A percentile compares a stretch with the other conserved stretches of the same genome.
Evolutionary conservation across 2,329 filamentous ascomycete species (phyloP).

Genomic region (Pseudocercospora eumusae): DNA sequence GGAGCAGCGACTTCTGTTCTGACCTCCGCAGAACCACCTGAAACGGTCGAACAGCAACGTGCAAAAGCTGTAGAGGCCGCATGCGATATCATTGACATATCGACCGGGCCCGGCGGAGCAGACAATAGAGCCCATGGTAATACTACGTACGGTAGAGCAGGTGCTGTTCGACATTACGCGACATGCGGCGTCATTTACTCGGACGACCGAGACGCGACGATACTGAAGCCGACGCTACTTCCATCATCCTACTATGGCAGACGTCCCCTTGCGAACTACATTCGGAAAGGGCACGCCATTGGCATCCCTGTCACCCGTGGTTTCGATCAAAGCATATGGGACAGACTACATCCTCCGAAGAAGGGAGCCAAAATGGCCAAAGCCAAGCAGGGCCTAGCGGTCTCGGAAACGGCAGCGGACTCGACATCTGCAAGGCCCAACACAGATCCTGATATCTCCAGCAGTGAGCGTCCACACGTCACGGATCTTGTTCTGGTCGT

Average conservation of each 20-base stretch:
- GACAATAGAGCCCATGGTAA: constrained; percentile 53
- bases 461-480: constrained; percentile 67
- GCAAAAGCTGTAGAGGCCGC: constrained; percentile 48
- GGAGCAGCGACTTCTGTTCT: constrained; percentile 33
- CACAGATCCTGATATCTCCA: constrained; percentile 62
- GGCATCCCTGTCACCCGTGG: constrained; percentile 87
- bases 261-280: constrained; percentile 73
- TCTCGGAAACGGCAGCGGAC: constrained; percentile 46
- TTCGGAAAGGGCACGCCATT: constrained; percentile 78
- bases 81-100: constrained; percentile 52
- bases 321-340: constrained; percentile 78
- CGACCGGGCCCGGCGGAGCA: constrained; percentile 47
- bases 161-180: constrained; percentile 61
- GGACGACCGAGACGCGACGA: constrained; percentile 72
- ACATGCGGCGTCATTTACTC: constrained; percentile 86
- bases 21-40: constrained; percentile 37
- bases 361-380: constrained; percentile 44
- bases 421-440: constrained; percentile 38
- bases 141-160: constrained; percentile 45
- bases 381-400: constrained; percentile 49
- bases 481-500: constrained; percentile 88
- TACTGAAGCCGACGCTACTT: constrained; percentile 80
- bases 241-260: constrained; percentile 84
- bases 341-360: constrained; percentile 64
- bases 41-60: constrained; percentile 49